Base-by-base conservation (phyloP, 2,329 filamentous ascomycete species). In the Colletotrichum navitas region DNA sequence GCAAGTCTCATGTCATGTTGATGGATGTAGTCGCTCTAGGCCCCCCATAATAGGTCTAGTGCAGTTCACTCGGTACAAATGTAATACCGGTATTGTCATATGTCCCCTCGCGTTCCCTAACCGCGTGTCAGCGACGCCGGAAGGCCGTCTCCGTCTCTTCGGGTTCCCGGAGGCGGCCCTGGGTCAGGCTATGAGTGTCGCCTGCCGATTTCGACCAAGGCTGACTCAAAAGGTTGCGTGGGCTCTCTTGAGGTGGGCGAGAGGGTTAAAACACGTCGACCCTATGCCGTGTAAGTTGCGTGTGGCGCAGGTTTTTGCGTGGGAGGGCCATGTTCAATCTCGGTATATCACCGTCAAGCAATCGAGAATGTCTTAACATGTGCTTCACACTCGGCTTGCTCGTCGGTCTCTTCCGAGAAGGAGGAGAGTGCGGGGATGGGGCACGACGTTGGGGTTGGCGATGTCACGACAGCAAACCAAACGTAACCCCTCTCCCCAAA, bases 281-380 rank as follows among this genome's bases (percentile, higher is more conserved):
- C 16, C 41, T 34, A 2, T 24, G 16, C 41, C 32, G 24, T 43
- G 21, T 24, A 18, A 26, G 60, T 18, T 61, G 16, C 47, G 21
- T 14, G 68, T 63, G 64, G 52, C 56, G 63, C 63, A 71, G 18
- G 29, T 39, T 24, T 63, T 63, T 45, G 21, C 21, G 59, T 36
- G 24, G 66, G 60, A 52, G 39, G 29, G 39, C 29, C 65, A 56
- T 63, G 59, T 45, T 55, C 43, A 63, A 59, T 72, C 60, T 64
- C 69, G 69, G 59, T 24, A 71, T 26, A 49, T 49, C 45, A n/a
- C 26, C 14, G 41, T 62, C 34, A 36, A 26, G 26, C n/a, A 24
- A 10, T 24, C 8, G 11, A 18, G 36, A 34, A 39, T 12, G 36
- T 5, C 18, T 24, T 62, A 55, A 18, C 68, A 71, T 63, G 68